phyloP scores from a whole-genome alignment of 306 rosid genomes.

The Lupinus albus region DNA sequence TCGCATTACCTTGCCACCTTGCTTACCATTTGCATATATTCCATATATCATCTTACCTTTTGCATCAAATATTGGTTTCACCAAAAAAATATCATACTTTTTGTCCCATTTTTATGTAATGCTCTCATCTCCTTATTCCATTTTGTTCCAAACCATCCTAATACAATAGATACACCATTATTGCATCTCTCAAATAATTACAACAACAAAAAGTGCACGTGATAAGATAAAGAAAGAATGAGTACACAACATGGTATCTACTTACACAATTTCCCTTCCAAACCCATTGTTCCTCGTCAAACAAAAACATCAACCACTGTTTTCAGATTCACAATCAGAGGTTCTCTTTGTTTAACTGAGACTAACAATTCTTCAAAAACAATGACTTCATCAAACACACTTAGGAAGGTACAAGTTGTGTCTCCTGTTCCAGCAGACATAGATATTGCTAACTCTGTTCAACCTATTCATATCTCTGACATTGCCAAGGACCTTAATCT shows the following conservation, averaged over 20 bases:
- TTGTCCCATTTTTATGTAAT: no score
- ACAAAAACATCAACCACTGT: background rate
- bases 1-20: no score
- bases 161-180: no score
- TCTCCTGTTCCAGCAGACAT: constrained; percentile 97
- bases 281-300: background rate
- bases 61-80: no score
- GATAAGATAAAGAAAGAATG: background rate
- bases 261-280: background rate
- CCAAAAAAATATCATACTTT: no score
- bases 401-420: constrained; percentile 72
- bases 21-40: no score
- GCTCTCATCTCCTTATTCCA: no score
- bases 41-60: no score
- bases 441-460: constrained; percentile 81
- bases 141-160: no score
- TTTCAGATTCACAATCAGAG: constrained; percentile 9
- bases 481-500: constrained; percentile 78
- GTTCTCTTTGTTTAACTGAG: background rate
- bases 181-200: no score
- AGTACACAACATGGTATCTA: background rate
- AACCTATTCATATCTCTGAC: constrained; percentile 79
- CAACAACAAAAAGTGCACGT: background rate
- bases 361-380: background rate
- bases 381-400: constrained; percentile 65